Evolutionary conservation across 345 rosid species (phyloP), one percentile per base, ranked within the genome.

Genomic region (Aethionema arabicum): DNA sequence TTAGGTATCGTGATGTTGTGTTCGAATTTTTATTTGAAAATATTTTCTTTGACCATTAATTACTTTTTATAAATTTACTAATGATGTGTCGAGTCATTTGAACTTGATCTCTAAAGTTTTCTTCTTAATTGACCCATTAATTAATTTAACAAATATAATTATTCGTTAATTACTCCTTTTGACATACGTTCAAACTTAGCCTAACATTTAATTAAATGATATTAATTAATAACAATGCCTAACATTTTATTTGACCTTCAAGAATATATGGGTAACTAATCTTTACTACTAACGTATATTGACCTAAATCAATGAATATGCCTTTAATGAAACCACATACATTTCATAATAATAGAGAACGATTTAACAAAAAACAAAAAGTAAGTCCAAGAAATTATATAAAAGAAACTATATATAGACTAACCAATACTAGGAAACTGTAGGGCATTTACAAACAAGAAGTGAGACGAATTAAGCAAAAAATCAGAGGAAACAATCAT

Each of bases 221-320:
- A 21, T 21, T 21, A 69, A 7, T 55, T 62, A 62, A 70, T 70
- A 48, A 70, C 40, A 42, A 27, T 49, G 69, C 74, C 74, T 49
- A 70, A 70, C 65, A 63, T 63, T 63, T 70, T n/a, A n/a, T n/a
- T n/a, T 21, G 69, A 70, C 64, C 51, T 70, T 21, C 14, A 46
- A 55, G 39, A 44, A 47, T 44, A 21, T 21, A 21, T 21, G 13
- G n/a, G 9, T 45, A 54, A 61, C 27, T 21, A 21, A 21, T 21
- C 27, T 21, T 21, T 21, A 21, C n/a, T 21, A 21, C 27, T 21
- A 21, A 21, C 27, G 27, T 21, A 21, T 21, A 1, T 21, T 21
- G 27, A 21, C 27, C 27, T 21, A 21, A 21, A 21, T 21, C 27
- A 21, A 21, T 21, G 27, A 21, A 21, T 21, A 32, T 69, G 16